Base-by-base conservation (phyloP, 257 asterid genomes). In the Scutellaria barbata region DNA sequence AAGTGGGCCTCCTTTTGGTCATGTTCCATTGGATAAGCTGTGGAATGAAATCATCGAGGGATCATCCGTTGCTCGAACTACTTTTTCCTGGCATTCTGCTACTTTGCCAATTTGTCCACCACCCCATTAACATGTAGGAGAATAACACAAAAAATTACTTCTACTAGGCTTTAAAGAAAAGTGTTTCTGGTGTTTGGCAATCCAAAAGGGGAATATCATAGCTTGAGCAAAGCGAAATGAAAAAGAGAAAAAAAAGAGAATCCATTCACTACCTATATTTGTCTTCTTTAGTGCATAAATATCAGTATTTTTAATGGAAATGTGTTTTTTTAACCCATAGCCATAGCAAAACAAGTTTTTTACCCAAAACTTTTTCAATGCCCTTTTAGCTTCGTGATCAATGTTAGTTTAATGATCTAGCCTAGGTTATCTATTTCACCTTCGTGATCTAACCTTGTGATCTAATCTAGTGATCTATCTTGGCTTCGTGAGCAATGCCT, bases 21-120 rank as follows among this genome's bases (percentile, higher is more conserved):
- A 20, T 30, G 69, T 53, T 54, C 56, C 56, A 9, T 35, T 46
- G 66, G 79, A 71, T 70, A 66, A 55, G 54, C 64, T 56, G 43
- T 46, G 73, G 43, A 41, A 55, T 41, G 77, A 77, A 77, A 69
- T 74, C 52, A 16, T 35, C 8, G n/a, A 65, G 68, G 62, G 77
- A 43, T 59, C 33, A 20, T 66, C 65, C 43, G 51, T 46, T 69
- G 66, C 17, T 57, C 17, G 65, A 58, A 30, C 66, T 41, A 71
- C 68, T 46, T 72, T 71, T 64, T 54, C 52, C 62, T 43, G 37
- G 65, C 53, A 37, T 60, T 75, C 63, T 74, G 64, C 47, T 77
- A 58, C 57, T 73, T 68, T 53, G 10, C 56, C 63, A 51, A 72
- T 71, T 12, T 54, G 66, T 16, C 18, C 20, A 46, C 60, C 55